These are phyloP conservation scores for Metschnikowia proteae DNA, from an alignment of 805 yeast species.

Conservation along the genomic window DNA sequence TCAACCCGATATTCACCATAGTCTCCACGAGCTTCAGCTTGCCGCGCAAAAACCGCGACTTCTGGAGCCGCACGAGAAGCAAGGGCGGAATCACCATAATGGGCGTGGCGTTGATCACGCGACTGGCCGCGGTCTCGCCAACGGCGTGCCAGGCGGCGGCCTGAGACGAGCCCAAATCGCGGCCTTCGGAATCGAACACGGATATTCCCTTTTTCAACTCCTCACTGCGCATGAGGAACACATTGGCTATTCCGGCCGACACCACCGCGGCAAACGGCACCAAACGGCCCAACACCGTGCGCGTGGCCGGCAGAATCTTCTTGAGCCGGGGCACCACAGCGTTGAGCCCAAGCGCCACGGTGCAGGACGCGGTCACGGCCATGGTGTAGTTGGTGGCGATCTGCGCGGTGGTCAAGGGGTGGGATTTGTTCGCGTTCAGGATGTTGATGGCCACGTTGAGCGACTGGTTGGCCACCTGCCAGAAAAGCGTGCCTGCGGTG, in stretches of 20 bases:
- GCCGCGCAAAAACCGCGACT: conserved; percentile 56
- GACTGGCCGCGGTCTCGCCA: conserved; percentile 92
- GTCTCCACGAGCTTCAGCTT: conserved; percentile 65
- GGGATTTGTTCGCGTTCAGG: conserved; percentile 93
- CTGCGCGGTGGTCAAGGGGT: conserved; percentile 79
- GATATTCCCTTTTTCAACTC: conserved; percentile 84
- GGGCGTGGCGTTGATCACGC: conserved; percentile 96
- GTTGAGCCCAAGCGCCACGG: conserved; percentile 91
- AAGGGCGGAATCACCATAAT: conserved; percentile 96
- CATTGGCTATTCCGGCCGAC: conserved; percentile 93
- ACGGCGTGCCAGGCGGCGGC: conserved; percentile 90
- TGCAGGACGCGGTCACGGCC: conserved; percentile 93
- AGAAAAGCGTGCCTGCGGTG: conserved; percentile 84
- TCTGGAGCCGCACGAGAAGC: conserved; percentile 72
- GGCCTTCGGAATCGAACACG: conserved; percentile 61
- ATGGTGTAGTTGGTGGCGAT: conserved; percentile 72
- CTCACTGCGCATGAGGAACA: conserved; percentile 94
- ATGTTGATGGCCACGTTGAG: conserved; percentile 95
- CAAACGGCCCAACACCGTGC: conserved; percentile 70
- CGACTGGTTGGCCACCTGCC: conserved; percentile 98
- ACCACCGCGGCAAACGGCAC: conserved; percentile 99
- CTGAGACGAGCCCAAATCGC: conserved; percentile 65
- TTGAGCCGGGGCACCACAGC: conserved; percentile 84
- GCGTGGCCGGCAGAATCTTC: conserved; percentile 64
- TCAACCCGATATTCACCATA: conserved; percentile 76